Evolutionary conservation across 225 moss, liverwort and hornwort genomes (phyloP).

Genomic region (Polytrichum commune): DNA sequence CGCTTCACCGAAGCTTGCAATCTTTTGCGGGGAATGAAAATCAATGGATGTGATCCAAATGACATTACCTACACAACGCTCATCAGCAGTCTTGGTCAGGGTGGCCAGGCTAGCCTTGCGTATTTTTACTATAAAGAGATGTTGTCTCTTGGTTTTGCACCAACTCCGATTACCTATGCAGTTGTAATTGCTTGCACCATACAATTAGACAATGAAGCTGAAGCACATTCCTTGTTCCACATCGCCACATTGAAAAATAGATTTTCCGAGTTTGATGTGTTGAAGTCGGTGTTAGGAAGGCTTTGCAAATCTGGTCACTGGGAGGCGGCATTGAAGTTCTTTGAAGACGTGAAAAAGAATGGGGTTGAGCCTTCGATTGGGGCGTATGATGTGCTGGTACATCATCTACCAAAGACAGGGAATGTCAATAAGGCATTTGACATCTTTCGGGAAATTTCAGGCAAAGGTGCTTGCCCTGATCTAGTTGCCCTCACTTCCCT

Average conservation of each 20-base stretch:
- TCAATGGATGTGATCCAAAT: constrained; percentile 43
- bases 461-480: constrained; percentile 30
- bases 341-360: constrained; percentile 33
- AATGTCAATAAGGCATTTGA: constrained; percentile 34
- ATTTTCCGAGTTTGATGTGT: constrained; percentile 38
- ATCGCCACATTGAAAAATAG: constrained; percentile 26
- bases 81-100: constrained; percentile 29
- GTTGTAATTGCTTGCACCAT: constrained; percentile 26
- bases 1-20: constrained; percentile 42
- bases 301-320: constrained; percentile 48
- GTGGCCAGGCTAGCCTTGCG: constrained; percentile 25
- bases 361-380: constrained; percentile 40
- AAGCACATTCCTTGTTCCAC: constrained; percentile 30
- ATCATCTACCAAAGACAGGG: constrained; percentile 40
- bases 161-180: constrained; percentile 38
- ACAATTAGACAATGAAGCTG: constrained; percentile 20
- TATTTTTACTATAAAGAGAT: constrained; percentile 38
- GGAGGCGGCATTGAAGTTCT: constrained; percentile 43
- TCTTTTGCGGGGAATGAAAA: constrained; percentile 42
- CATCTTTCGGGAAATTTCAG: constrained; percentile 40
- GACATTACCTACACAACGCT: constrained; percentile 44
- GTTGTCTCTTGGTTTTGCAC: constrained; percentile 28
- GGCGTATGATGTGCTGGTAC: constrained; percentile 47
- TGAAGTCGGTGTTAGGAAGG: constrained; percentile 45
- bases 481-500: constrained; percentile 32